Percentiles rank a stretch among this genome's conserved stretches.
These are phyloP conservation scores for Salix dunnii DNA, from an alignment of 345 rosid genomes.

Conservation along the genomic window DNA sequence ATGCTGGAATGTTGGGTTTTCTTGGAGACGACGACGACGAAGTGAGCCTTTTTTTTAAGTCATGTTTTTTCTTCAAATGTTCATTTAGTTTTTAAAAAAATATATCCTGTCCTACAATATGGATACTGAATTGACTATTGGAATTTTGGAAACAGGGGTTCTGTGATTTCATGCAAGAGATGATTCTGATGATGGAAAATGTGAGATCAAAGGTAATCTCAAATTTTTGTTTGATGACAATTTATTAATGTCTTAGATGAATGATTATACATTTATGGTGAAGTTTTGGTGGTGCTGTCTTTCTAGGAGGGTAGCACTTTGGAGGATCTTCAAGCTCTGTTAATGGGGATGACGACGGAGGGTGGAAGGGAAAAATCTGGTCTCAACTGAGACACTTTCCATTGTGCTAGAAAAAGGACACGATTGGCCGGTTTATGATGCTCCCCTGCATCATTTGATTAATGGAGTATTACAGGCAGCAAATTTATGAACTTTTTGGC, in stretches of 20 bases:
- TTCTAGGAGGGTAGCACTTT: constrained; percentile 16
- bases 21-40: constrained; percentile 34
- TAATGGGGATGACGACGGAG: constrained; percentile 29
- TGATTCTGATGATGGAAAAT: constrained; percentile 32
- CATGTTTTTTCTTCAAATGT: not conserved
- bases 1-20: constrained; percentile 30
- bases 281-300: too few species aligned
- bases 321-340: constrained; percentile 28
- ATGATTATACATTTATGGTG: too few species aligned
- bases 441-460: too few species aligned
- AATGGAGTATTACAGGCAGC: too few species aligned
- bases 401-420: not conserved
- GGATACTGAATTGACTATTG: too few species aligned
- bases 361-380: constrained; percentile 9
- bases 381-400: not conserved
- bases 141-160: constrained; percentile 19
- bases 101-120: too few species aligned
- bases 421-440: not conserved
- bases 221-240: too few species aligned
- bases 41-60: constrained; percentile 9
- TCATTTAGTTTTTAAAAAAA: too few species aligned
- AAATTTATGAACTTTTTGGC: too few species aligned
- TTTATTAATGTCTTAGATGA: too few species aligned
- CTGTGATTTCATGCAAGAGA: constrained; percentile 40
- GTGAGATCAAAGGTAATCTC: constrained; percentile 17